Evolutionary conservation across 2,329 filamentous ascomycete genomes (phyloP), one percentile per base, ranked within the genome.

Genomic region (Calonectria henricotiae): DNA sequence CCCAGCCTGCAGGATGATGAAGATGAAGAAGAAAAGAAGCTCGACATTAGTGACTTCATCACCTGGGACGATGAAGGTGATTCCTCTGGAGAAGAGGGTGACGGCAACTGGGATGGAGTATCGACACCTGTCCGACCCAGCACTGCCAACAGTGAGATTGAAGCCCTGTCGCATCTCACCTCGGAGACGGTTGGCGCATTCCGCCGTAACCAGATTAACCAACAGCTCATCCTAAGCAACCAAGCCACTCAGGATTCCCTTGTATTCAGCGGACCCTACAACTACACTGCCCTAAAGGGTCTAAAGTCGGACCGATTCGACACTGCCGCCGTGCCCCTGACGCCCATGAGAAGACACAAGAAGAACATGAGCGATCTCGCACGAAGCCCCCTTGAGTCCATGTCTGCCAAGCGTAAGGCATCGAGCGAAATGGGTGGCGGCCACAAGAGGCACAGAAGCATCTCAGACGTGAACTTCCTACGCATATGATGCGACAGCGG

Each of bases 181-280:
- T 82, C 87, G 9, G 89, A 91, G 67, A 89, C 92, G 15, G 93
- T 96, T 41, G 93, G 93, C 43, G 92, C 93, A 1, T 97, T 96
- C 86, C 93, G 93, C 67, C 89, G 86, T 73, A 91, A 89, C 80
- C 90, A 89, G 79, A 90, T 85, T 85, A 89, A 89, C 78, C 87
- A 89, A 78, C 87, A 89, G 75, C 83, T 90, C 70, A 89, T 90
- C 69, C 81, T 88, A 72, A 90, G 88, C 82, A 89, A 87, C 77
- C 87, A 89, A 76, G 89, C 88, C 25, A 90, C 89, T 43, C 83
- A 88, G 68, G 88, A 92, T 75, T 90, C 91, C 44, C 85, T 93
- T 30, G 86, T 89, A 61, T 89, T 92, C 79, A 87, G 89, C 64
- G 85, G 88, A 62, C 87, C 89, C 7, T 88, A 91, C 81, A 86